Conservation (phyloP, 768 basidiomycete genomes). For the Nidularia pulvinata region DNA sequence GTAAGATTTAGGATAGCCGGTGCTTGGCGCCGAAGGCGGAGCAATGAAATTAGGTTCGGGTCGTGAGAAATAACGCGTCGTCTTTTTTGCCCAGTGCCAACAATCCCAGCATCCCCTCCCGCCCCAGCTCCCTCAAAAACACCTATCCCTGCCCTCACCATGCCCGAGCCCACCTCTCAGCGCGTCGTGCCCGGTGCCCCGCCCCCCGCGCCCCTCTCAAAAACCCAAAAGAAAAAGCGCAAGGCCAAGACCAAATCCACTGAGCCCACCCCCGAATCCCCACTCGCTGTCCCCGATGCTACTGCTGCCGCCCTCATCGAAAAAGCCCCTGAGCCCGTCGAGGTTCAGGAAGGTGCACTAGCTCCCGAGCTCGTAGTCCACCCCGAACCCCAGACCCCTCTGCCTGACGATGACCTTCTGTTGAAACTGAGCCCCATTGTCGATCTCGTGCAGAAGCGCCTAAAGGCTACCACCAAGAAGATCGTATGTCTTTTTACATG, state of each 20-base stretch:
- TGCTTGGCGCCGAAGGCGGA: not conserved
- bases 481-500: constrained; percentile 50
- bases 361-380: constrained; percentile 45
- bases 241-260: constrained; percentile 43
- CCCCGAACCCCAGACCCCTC: constrained; percentile 34
- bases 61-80: constrained; percentile 30
- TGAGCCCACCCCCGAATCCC: constrained; percentile 45
- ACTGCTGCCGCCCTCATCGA: constrained; percentile 45
- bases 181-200: constrained; percentile 82
- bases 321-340: constrained; percentile 43
- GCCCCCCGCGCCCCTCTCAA: constrained; percentile 55
- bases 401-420: constrained; percentile 41
- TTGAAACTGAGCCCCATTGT: constrained; percentile 68
- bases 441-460: constrained; percentile 78
- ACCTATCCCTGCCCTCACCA: constrained; percentile 13
- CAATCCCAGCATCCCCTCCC: constrained; percentile 13
- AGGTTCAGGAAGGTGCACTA: constrained; percentile 43
- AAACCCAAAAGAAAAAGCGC: constrained; percentile 74
- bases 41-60: not conserved
- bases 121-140: constrained; percentile 1
- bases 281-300: constrained; percentile 44
- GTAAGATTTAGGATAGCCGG: not conserved
- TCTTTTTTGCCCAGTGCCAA: constrained; percentile 20
- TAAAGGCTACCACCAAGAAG: constrained; percentile 81
- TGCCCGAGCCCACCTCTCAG: constrained; percentile 31